Evolutionary conservation across 495 filamentous ascomycete species (phyloP).

Genomic region (Tuber aestivum): DNA sequence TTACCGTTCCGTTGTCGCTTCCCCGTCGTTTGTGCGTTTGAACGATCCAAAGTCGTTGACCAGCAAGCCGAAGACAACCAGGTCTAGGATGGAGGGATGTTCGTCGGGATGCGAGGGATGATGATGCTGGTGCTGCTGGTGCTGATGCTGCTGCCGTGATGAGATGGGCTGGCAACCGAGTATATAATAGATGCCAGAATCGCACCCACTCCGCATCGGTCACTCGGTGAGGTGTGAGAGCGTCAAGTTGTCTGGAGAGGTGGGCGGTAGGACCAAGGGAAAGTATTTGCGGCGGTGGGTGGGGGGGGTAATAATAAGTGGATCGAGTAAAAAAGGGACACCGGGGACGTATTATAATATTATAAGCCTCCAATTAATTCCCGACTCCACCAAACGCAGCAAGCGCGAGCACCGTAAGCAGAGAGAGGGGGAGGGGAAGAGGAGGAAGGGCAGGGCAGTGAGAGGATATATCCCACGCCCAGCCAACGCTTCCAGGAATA

Average conservation of each 20-base stretch:
- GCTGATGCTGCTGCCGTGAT: neutral
- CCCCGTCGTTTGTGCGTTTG: neutral
- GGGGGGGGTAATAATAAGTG: neutral
- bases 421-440: neutral
- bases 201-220: neutral
- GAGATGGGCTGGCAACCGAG: slow-evolving; percentile 1
- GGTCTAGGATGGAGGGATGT: neutral
- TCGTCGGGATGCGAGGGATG: neutral
- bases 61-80: slow-evolving; percentile 4
- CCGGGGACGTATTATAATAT: neutral
- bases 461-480: neutral
- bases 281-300: neutral
- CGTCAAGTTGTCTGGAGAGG: neutral
- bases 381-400: neutral
- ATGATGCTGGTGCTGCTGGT: no score
- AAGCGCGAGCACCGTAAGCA: slow-evolving; percentile 6
- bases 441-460: neutral
- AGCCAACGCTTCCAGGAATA: neutral
- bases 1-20: neutral
- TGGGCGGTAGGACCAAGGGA: neutral
- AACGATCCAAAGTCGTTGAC: neutral
- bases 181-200: neutral
- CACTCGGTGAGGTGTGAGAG: neutral
- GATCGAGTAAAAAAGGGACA: neutral
- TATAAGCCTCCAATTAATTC: neutral